Evolutionary conservation across 2,329 filamentous ascomycete genomes (phyloP).

Genomic region (Paradendryphiella salina): DNA sequence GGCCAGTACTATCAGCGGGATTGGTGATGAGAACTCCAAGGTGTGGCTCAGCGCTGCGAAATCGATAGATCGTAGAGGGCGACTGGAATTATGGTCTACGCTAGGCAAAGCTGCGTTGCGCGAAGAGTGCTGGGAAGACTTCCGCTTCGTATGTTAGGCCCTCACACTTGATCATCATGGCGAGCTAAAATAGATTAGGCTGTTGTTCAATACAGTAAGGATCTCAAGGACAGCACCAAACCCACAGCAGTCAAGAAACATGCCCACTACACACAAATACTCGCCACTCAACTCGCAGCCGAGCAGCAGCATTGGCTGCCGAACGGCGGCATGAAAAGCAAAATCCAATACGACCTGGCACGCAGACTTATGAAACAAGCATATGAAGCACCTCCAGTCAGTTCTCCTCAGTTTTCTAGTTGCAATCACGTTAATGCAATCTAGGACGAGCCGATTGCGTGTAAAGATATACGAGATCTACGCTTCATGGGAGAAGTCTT

Average conservation of each 20-base stretch:
- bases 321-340: constrained; percentile 22
- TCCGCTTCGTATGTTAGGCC: constrained; percentile 31
- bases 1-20: constrained; percentile 12
- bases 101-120: constrained; percentile 35
- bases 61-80: constrained; percentile 25
- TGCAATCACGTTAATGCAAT: constrained; percentile 12
- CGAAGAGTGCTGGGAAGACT: constrained; percentile 43
- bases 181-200: constrained; percentile 29
- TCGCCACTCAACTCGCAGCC: constrained; percentile 35
- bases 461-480: constrained; percentile 39
- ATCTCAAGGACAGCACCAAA: constrained; percentile 15
- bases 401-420: neutral
- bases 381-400: constrained; percentile 32
- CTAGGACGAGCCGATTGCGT: constrained; percentile 33
- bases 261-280: constrained; percentile 33
- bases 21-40: constrained; percentile 28
- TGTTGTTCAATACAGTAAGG: constrained; percentile 35
- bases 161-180: neutral
- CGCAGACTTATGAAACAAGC: constrained; percentile 33
- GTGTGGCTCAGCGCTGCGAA: constrained; percentile 39
- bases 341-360: constrained; percentile 29
- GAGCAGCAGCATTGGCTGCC: constrained; percentile 24
- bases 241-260: constrained; percentile 26
- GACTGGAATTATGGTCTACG: constrained; percentile 33
- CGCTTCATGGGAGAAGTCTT: constrained; percentile 43